Percentiles rank a stretch among this genome's conserved stretches.
Evolutionary conservation across 257 asterid genomes (phyloP).

Genomic region (Scutellaria barbata): DNA sequence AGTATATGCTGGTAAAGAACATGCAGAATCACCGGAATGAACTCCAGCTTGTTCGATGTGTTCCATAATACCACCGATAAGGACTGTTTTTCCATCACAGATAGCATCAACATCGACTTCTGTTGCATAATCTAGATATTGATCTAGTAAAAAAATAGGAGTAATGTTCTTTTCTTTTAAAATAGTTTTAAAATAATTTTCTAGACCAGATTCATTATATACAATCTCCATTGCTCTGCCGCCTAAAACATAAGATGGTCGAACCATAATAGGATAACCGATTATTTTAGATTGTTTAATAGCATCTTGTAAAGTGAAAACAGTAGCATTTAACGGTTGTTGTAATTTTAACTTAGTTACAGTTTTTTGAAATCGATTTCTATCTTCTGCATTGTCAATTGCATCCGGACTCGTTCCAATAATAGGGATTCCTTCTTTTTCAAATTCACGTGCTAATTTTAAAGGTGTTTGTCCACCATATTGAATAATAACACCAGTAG

Average conservation of each 20-base stretch:
- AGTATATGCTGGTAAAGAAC: constrained; percentile 91
- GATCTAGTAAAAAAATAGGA: constrained; percentile 90
- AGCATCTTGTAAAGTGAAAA: too few relatives aligned
- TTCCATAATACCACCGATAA: constrained; percentile 99
- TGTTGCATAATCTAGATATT: constrained; percentile 79
- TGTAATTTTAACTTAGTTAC: constrained; percentile 67
- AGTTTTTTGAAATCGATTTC: constrained; percentile 86
- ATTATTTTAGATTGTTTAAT: constrained; percentile 96
- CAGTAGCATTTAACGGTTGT: too few relatives aligned
- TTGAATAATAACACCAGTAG: constrained; percentile 96
- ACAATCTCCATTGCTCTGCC: constrained; percentile 99
- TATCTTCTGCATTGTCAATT: constrained; percentile 98
- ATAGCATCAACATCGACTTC: constrained; percentile 91
- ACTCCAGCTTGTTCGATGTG: constrained; percentile 98
- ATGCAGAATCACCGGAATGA: constrained; percentile 97
- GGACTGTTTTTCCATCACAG: constrained; percentile 88
- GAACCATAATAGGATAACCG: constrained; percentile 94
- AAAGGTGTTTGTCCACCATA: constrained; percentile 98
- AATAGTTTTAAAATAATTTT: constrained; percentile 78
- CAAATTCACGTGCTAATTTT: constrained; percentile 73
- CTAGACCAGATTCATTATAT: constrained; percentile 84
- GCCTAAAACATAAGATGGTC: constrained; percentile 97
- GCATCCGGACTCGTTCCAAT: constrained; percentile 63
- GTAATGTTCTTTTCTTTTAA: constrained; percentile 93
- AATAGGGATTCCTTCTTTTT: constrained; percentile 64